Percentiles rank a stretch among this genome's conserved stretches.
These are phyloP conservation scores for Garcia nutans DNA, from an alignment of 345 rosid genomes.

Conservation along the genomic window DNA sequence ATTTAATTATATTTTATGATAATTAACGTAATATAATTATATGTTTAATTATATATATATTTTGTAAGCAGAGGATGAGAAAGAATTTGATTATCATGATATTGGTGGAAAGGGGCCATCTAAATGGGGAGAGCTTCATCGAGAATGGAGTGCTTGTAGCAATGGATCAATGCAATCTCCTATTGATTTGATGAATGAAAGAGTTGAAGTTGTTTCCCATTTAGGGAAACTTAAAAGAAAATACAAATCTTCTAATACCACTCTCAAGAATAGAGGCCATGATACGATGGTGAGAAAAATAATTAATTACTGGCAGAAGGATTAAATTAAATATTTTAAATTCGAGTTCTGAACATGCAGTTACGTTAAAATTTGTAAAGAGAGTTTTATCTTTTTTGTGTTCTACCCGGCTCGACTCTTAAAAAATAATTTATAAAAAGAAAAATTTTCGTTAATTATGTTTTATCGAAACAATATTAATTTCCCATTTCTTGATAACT, in stretches of 20 bases:
- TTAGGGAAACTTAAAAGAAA: conserved; percentile 47
- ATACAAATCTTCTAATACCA: conserved; percentile 54
- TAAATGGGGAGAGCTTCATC: conserved; percentile 65
- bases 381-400: too few relatives aligned
- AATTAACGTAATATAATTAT: too few relatives aligned
- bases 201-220: conserved; percentile 50
- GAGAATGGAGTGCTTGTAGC: conserved; percentile 58
- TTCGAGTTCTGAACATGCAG: too few relatives aligned
- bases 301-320: too few relatives aligned
- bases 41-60: too few relatives aligned
- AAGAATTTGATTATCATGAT: conserved; percentile 50
- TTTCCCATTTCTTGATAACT: not conserved
- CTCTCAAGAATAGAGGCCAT: conserved; percentile 77
- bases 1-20: too few relatives aligned
- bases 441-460: too few relatives aligned
- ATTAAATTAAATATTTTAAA: too few relatives aligned
- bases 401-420: too few relatives aligned
- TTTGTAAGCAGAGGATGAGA: conserved; percentile 56
- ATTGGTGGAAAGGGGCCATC: conserved; percentile 46
- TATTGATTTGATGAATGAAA: conserved; percentile 54
- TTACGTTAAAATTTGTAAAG: too few relatives aligned
- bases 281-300: conserved; percentile 62
- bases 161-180: conserved; percentile 87
- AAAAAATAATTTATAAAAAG: too few relatives aligned
- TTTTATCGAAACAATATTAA: not conserved